Evolutionary conservation across 2,329 filamentous ascomycete species (phyloP).

Genomic region (Arthrobotrys megalospora): DNA sequence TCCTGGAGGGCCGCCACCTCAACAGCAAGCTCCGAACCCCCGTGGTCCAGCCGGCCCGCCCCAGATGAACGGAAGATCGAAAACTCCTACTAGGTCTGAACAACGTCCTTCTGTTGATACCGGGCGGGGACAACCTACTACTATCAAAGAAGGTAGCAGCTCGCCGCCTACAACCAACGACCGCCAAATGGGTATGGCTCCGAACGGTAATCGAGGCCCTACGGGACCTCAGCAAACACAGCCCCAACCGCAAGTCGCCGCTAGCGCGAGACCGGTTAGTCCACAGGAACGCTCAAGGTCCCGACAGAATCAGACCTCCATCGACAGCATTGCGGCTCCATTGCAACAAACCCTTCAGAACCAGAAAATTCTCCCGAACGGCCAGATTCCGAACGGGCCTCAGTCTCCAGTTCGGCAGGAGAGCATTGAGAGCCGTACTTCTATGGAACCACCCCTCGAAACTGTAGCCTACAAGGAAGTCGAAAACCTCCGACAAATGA

Average conservation of each 20-base stretch:
- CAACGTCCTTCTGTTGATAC: slow-evolving; percentile 68
- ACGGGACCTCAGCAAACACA: slow-evolving; percentile 11
- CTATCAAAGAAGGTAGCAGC: slow-evolving; percentile 39
- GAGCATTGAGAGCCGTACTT: slow-evolving; percentile 36
- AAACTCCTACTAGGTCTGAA: slow-evolving; percentile 71
- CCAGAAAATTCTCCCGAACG: slow-evolving; percentile 45
- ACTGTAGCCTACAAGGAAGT: slow-evolving; percentile 76
- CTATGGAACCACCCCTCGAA: slow-evolving; percentile 23
- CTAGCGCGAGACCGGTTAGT: slow-evolving; percentile 32
- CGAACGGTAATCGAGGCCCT: slow-evolving; percentile 51
- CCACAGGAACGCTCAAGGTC: slow-evolving; percentile 63
- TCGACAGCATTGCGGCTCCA: slow-evolving; percentile 47
- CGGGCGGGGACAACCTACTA: slow-evolving; percentile 33
- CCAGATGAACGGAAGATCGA: slow-evolving; percentile 66
- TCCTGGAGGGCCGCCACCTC: slow-evolving; percentile 76
- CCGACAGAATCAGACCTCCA: slow-evolving; percentile 61
- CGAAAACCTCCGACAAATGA: slow-evolving; percentile 85
- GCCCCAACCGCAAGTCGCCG: slow-evolving; percentile 10
- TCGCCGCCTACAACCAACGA: slow-evolving; percentile 62
- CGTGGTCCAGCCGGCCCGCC: slow-evolving; percentile 65
- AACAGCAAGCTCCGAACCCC: slow-evolving; percentile 75
- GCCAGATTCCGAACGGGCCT: slow-evolving; percentile 43
- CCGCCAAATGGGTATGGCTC: slow-evolving; percentile 18
- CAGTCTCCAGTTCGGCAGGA: slow-evolving; percentile 48
- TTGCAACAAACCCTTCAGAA: slow-evolving; percentile 43